Base-by-base conservation (phyloP, 108 stramenopile genomes). In the Cyclotella cryptica region DNA sequence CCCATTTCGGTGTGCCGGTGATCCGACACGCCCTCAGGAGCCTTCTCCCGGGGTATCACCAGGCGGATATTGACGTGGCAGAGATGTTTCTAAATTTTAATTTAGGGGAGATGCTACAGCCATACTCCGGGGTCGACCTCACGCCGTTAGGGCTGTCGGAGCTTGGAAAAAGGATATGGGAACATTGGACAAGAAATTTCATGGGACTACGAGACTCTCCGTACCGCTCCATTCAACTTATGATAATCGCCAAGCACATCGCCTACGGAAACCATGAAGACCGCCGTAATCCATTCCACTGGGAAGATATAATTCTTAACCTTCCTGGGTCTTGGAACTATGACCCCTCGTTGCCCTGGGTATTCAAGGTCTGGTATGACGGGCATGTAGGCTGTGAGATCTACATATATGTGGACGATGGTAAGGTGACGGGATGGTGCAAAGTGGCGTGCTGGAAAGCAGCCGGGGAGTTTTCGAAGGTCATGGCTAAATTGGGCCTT, bases 121-220 rank as follows among this genome's bases (percentile, higher is more conserved):
- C 19, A 14, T 79, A 72, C 41, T 54, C 65, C 15, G 77, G 81
- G 27, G 78, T 86, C 11, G 85, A 82, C 40, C 24, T 86, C 11
- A 72, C 70, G 5, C 65, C 66, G 21, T 52, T 77, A 28, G 3
- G 53, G 15, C 27, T 10, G 9, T 30, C 27, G 58, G 27, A 59
- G 8, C 27, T 26, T 19, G 21, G 40, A 24, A n/a, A n/a, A n/a
- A n/a, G n/a, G n/a, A n/a, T n/a, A n/a, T n/a, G 18, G 10, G 47
- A 4, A 7, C 24, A 19, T 19, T 5, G 10, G 14, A 10, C n/a
- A n/a, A n/a, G n/a, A n/a, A n/a, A n/a, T n/a, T n/a, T n/a, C n/a
- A n/a, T n/a, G n/a, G n/a, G n/a, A n/a, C n/a, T n/a, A n/a, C n/a
- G n/a, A n/a, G n/a, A n/a, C n/a, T n/a, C n/a, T n/a, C n/a, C n/a